Evolutionary conservation across 2,329 filamentous ascomycete genomes (phyloP), one percentile per base, ranked within the genome.

Genomic region (Sporothrix phasma): DNA sequence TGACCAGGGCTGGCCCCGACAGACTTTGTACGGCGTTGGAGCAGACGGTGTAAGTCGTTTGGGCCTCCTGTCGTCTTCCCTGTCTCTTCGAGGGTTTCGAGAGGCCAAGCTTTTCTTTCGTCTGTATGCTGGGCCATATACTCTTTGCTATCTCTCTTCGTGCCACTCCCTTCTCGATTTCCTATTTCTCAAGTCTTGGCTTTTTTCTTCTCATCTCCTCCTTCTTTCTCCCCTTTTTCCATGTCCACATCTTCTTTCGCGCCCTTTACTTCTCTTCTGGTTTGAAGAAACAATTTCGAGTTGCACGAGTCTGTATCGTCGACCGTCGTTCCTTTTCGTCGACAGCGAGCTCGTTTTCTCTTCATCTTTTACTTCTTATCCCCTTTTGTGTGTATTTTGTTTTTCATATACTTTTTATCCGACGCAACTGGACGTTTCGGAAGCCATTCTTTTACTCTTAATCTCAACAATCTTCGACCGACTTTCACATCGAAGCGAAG

Each of bases 71-170:
- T 45, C 41, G 37, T 39, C 29, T 34, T 39, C 43, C 58, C 43
- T 49, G 43, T 61, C 41, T 60, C 3, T 19, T 31, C n/a, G n/a
- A n/a, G n/a, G n/a, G 5, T n/a, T 51, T 31, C 17, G 3, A 37
- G 13, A 26, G 11, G 46, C 46, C 46, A 49, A 49, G 46, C 46
- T 54, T 54, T 53, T 58, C 51, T 29, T 37, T 37, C 49, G 29
- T 54, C 37, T 43, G 19, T 43, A 19, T 45, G 22, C 19, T 59
- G 45, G 22, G 10, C 34, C 49, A 4, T 67, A n/a, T 66, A 45
- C 58, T 67, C 47, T 39, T 66, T 64, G 46, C 65, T 63, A 53
- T 66, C 56, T 63, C 64, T 64, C 61, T 65, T 61, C 24, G 46
- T 61, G 62, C 66, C 49, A 68, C 64, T 7, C 15, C 10, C 8